Evolutionary conservation across 495 filamentous ascomycete species (phyloP).

Genomic region (Viridothelium virens): DNA sequence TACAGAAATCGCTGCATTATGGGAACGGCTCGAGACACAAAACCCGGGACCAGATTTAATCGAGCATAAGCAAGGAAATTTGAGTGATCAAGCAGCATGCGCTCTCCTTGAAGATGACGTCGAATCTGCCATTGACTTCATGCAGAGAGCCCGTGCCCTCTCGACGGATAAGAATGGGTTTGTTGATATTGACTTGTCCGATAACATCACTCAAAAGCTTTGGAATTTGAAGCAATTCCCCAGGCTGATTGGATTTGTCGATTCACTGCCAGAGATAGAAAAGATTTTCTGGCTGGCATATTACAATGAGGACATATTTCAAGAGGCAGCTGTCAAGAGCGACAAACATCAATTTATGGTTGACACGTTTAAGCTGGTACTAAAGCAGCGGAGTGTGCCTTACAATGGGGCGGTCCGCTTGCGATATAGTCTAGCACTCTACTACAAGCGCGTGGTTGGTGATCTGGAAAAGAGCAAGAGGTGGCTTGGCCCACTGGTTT

Average conservation of each 20-base stretch:
- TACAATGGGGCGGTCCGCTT: neutral
- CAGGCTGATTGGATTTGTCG: neutral
- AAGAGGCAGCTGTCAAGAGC: neutral
- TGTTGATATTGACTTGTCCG: neutral
- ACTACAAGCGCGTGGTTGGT: neutral
- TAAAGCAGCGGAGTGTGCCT: neutral
- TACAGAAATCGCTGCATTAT: neutral
- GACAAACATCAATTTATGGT: conserved; percentile 4
- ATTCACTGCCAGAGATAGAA: neutral
- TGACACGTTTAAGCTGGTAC: neutral
- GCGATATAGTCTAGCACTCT: neutral
- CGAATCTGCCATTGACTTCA: neutral
- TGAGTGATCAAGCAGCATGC: neutral
- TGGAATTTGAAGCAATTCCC: neutral
- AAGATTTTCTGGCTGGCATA: conserved; percentile 1
- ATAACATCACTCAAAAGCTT: neutral
- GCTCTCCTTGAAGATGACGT: conserved; percentile 8
- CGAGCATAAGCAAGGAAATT: neutral
- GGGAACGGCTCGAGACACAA: neutral
- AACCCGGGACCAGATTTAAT: neutral
- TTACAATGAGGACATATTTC: neutral
- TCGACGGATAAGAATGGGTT: neutral
- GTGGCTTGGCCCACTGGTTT: neutral
- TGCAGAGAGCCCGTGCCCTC: neutral
- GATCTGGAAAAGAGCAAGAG: neutral